phyloP scores from a whole-genome alignment of 2,329 filamentous ascomycete genomes.

The Podosphaera fusca region DNA sequence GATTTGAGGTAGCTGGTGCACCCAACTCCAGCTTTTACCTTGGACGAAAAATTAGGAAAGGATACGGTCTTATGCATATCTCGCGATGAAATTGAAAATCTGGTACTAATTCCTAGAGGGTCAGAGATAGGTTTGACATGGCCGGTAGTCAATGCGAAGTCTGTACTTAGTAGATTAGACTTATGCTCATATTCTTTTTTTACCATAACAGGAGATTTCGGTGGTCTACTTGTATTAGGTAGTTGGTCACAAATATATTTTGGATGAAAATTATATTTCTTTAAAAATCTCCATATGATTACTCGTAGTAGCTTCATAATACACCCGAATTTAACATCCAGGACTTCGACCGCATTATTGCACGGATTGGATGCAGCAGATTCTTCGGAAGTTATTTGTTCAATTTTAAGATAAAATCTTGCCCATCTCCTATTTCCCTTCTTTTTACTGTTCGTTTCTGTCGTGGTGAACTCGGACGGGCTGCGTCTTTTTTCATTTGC shows the following conservation, averaged over 20 bases:
- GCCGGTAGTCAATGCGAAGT: not conserved
- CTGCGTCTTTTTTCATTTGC: constrained; percentile 21
- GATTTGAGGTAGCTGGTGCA: not conserved
- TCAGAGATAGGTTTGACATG: not conserved
- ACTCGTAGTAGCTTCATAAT: constrained; percentile 43
- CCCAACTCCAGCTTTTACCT: constrained; percentile 16
- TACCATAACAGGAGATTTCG: not conserved
- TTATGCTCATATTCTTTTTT: not conserved
- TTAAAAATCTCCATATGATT: constrained; percentile 52
- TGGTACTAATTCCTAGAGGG: constrained; percentile 8
- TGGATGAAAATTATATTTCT: constrained; percentile 37
- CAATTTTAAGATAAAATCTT: constrained; percentile 64
- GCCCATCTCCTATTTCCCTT: constrained; percentile 66
- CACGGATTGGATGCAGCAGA: not conserved
- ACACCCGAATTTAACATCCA: constrained; percentile 24
- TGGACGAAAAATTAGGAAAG: constrained; percentile 10
- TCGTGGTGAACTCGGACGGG: constrained; percentile 24
- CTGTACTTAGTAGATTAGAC: not conserved
- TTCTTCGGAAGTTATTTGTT: not conserved
- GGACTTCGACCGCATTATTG: constrained; percentile 9
- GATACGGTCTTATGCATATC: not conserved
- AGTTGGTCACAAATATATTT: constrained; percentile 6
- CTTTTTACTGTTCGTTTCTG: constrained; percentile 26
- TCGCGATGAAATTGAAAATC: constrained; percentile 5
- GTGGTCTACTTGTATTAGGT: not conserved